Base-by-base conservation (phyloP, 139 green algal genomes). In the Chlamydomonas sp. region DNA sequence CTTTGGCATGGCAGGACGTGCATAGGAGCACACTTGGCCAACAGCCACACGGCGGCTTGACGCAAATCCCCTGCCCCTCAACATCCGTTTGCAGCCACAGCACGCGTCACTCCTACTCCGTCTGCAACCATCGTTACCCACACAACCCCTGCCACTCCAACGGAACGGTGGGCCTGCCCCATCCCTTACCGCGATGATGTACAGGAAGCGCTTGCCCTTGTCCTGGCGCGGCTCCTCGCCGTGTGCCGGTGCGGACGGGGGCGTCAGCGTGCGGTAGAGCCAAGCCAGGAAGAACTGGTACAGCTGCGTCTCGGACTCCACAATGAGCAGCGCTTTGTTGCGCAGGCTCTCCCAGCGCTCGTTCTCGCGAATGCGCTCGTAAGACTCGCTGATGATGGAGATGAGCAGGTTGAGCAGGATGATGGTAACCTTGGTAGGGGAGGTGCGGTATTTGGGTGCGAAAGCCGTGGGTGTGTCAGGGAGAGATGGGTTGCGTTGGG, bases 321-420 rank as follows among this genome's bases (percentile, higher is more conserved):
- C 80, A 1, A 85, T 31, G 16, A 85, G 67, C 67, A 85, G 66
- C 16, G 80, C 80, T 67, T 85, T 87, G 71, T 85, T 85, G 16
- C 80, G 57, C 57, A 85, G 80, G 5, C 15, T 61, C 67, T 85
- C 80, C 80, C 80, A 85, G n/a, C 18, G 16, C 58, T 85, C 80
- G 80, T 85, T 85, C 57, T 85, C 80, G 57, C 80, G 80, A 77
- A 89, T 89, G 64, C 77, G 84, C 71, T 74, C 66, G 84, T 89
- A 89, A 18, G 61, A 78, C 57, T 89, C 84, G 58, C 12, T 71
- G 61, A 89, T 84, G 75, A 89, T 79, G 17, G 76, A 71, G 76
- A 89, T 89, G 10, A 89, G 84, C 75, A 89, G 84, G 84, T 89
- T 89, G 31, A 89, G 76, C 64, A 89, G 84, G 5, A 89, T 63